These are phyloP conservation scores for Astragalus membranaceus DNA, from an alignment of 306 rosid genomes.

Conservation along the genomic window DNA sequence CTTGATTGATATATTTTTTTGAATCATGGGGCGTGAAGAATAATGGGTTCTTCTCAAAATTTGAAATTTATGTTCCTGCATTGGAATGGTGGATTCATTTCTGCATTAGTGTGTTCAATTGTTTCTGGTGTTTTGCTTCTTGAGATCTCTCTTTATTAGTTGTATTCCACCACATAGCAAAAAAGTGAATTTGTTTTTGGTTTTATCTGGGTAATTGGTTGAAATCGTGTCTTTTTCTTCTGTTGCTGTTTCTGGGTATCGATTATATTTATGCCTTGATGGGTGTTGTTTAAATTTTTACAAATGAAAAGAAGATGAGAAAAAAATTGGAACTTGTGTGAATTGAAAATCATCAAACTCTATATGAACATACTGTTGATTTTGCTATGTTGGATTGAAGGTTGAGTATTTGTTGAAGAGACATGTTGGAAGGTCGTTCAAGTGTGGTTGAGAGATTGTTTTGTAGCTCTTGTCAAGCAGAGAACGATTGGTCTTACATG, in stretches of 20 bases:
- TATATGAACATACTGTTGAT: slow-evolving; percentile 39
- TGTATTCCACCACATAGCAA: neutral
- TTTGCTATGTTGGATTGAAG: slow-evolving; percentile 36
- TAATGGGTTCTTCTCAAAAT: slow-evolving; percentile 24
- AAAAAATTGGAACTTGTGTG: slow-evolving; percentile 7
- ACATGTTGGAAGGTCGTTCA: slow-evolving; percentile 87
- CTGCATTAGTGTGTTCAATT: slow-evolving; percentile 12
- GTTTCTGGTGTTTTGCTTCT: too few species aligned
- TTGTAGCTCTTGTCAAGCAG: slow-evolving; percentile 58
- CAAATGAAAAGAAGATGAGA: neutral
- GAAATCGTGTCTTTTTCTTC: neutral
- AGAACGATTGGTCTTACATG: slow-evolving; percentile 63
- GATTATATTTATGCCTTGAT: neutral
- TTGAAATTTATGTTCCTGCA: slow-evolving; percentile 11
- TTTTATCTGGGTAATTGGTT: slow-evolving; percentile 21
- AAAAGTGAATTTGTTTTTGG: slow-evolving; percentile 14
- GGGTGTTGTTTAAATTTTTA: neutral
- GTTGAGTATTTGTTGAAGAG: slow-evolving; percentile 28
- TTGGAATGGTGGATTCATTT: slow-evolving; percentile 26
- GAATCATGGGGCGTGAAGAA: slow-evolving; percentile 1
- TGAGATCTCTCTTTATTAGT: slow-evolving; percentile 17
- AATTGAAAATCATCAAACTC: slow-evolving; percentile 23
- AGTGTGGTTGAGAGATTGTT: slow-evolving; percentile 60
- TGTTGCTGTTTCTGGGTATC: slow-evolving; percentile 21
- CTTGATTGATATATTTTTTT: slow-evolving; percentile 11